Conservation (phyloP, 148 eudicot genomes). For the Dianthus caryophyllus region DNA sequence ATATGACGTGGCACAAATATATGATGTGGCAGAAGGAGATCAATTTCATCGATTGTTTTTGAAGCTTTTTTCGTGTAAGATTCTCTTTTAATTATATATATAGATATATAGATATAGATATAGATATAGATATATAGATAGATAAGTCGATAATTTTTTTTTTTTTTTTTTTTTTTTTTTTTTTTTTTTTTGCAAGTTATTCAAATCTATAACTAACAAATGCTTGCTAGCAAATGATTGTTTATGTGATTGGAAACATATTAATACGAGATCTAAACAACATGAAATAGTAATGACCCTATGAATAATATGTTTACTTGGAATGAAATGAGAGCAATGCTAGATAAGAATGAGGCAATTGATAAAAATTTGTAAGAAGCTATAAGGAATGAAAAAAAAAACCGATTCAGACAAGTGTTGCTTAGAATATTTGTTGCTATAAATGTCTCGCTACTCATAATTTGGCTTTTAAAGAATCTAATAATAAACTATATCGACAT, state of each 20-base stretch:
- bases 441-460: constrained; percentile 14
- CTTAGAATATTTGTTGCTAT: constrained; percentile 3
- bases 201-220: no score
- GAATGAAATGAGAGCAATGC: constrained; percentile 7
- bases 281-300: constrained; percentile 27
- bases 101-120: no score
- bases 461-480: constrained; percentile 9
- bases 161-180: no score
- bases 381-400: constrained; percentile 5
- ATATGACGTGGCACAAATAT: no score
- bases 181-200: no score
- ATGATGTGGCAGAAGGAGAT: no score
- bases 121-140: no score
- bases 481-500: constrained; percentile 2
- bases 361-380: constrained; percentile 6
- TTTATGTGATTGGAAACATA: constrained; percentile 24
- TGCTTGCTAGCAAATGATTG: no score
- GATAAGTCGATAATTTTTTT: no score
- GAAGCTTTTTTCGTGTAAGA: no score
- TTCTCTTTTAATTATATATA: no score
- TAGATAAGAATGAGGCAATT: constrained; percentile 10
- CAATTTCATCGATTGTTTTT: no score
- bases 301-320: constrained; percentile 19
- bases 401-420: constrained; percentile 9
- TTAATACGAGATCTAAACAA: constrained; percentile 13